Conservation (phyloP, 768 basidiomycete genomes). For the Zangia roseola region DNA sequence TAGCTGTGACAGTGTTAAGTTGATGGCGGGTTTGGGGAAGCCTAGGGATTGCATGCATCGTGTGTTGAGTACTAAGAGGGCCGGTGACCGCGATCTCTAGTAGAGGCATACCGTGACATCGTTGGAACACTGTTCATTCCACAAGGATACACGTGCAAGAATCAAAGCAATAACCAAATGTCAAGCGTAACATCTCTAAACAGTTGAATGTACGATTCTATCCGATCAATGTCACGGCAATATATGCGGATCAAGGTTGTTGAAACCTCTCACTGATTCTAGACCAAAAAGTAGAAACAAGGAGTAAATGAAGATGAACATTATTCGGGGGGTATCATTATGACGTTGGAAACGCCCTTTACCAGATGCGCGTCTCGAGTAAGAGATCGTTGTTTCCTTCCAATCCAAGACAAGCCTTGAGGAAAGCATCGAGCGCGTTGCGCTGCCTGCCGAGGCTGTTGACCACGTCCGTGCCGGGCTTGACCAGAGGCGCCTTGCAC, state of each 20-base stretch:
- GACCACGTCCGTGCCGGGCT: conserved; percentile 89
- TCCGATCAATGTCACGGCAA: background rate
- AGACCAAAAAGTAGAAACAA: background rate
- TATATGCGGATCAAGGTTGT: conserved; percentile 10
- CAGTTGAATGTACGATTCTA: conserved; percentile 23
- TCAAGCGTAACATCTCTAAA: background rate
- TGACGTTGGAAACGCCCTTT: conserved; percentile 28
- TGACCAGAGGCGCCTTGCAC: conserved; percentile 98
- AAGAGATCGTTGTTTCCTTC: conserved; percentile 83
- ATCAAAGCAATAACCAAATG: background rate
- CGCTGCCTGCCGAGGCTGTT: conserved; percentile 95
- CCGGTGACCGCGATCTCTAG: too few species aligned
- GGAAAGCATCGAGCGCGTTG: conserved; percentile 88
- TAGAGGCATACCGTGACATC: too few species aligned
- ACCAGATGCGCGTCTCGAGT: conserved; percentile 88
- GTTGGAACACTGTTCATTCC: conserved; percentile 7
- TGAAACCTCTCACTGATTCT: conserved; percentile 16
- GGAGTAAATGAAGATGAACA: background rate
- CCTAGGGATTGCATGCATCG: too few species aligned
- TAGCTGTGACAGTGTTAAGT: too few species aligned
- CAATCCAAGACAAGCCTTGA: conserved; percentile 91
- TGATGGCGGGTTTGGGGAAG: too few species aligned
- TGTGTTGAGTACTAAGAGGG: too few species aligned
- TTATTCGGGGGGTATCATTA: background rate
- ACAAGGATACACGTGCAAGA: background rate